Base-by-base conservation (phyloP, 2,329 filamentous ascomycete genomes). In the Colletotrichum karsti region DNA sequence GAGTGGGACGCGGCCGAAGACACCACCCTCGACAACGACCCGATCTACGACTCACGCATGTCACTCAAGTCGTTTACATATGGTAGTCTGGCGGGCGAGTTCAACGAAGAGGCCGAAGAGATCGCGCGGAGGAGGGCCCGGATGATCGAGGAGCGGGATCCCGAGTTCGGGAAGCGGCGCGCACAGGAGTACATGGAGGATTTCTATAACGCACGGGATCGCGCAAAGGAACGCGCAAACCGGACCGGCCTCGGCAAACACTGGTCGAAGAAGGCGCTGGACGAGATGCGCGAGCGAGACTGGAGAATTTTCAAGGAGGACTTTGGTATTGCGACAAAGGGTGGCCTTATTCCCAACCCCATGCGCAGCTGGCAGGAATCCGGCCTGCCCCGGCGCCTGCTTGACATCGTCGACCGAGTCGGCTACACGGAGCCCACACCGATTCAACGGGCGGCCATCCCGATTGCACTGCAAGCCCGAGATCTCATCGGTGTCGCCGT, bases 281-380 rank as follows among this genome's bases (percentile, higher is more conserved):
- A 93, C 13, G 93, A 97, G 74, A 99, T 99, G 96, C 93, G 94
- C 70, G 95, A 98, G 81, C 88, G 96, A 78, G 96, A 99, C 80
- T 99, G 96, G 96, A 93, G 96, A 77, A 98, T 99, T 74, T 98
- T 99, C 90, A 99, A 98, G 82, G 96, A 98, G 79, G 95, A 99
- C 80, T 98, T 97, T 83, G 97, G 96, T 74, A 99, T 99, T 77
- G 87, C 92, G 42, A 98, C 94, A 8, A 98, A 97, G 79, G 96
- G 96, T 65, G 95, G 95, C 46, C 87, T 88, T 26, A 94, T 98
- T 63, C 96, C 96, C 1, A 95, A 98, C 74, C 96, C 96, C 1
- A 98, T 99, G 95, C 94, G 96, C 55, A 94, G 87, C 73, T 99
- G 96, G 96, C 77, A 88, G 51, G 96, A 99, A 79, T 97, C 95